Evolutionary conservation across 2,329 filamentous ascomycete genomes (phyloP), one percentile per base, ranked within the genome.

Genomic region (Trichoderma polysporum): DNA sequence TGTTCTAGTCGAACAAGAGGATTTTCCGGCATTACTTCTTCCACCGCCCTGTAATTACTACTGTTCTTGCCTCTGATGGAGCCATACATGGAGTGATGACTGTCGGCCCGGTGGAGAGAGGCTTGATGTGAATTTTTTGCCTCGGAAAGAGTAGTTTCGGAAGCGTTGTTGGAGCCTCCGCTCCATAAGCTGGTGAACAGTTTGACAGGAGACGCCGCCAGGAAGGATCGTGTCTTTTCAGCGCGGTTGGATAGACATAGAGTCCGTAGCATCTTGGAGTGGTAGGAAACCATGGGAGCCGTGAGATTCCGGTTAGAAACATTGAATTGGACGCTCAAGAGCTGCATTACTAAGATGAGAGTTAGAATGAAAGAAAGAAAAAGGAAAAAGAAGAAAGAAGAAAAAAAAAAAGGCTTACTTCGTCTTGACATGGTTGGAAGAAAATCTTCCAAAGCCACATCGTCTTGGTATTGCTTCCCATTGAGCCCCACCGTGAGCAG

Each of bases 191-290:
- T 97, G 0, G 94, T 96, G 17, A 98, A 83, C 74, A 97, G 84
- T 76, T 97, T 98, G 56, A 96, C 92, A 0, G 94, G 94, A 0
- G 94, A 97, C n/a, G 90, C 87, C 4, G 89, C 88, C 10, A 94
- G 85, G 74, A 92, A 91, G 0, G 88, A 89, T 64, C 85, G 85
- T 12, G 87, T 85, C 76, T 87, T 91, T 73, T 89, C 87, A 0
- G 85, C 83, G 47, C 89, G 85, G 35, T 87, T 82, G 22, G 86
- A 82, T 47, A 91, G 82, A 54, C 85, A 86, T 27, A 97, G 80
- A 4, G 88, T 88, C 37, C 90, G 89, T 31, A 97, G 82, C 2
- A 92, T 87, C 69, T 93, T 93, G 53, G 89, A 88, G 74, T 97
- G 91, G 71, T 91, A 92, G 12, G 89, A 89, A 3, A 97, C 85